Conservation (phyloP, 306 rosid genomes). For the Myrica gale region DNA sequence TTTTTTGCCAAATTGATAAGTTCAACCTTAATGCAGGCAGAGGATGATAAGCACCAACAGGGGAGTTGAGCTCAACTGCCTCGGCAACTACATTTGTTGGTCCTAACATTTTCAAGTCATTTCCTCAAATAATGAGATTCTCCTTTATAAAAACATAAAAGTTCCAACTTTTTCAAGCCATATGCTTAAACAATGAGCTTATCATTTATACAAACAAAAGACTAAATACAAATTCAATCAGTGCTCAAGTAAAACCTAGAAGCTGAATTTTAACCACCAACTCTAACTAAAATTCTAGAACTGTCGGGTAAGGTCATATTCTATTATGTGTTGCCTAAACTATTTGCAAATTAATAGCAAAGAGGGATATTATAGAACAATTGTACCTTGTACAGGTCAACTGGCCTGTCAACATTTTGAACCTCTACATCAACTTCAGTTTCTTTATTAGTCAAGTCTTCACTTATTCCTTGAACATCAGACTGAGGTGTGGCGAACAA, state of each 20-base stretch:
- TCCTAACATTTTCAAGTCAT: too few species aligned
- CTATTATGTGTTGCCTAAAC: background rate
- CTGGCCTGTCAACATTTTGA: slow-evolving; percentile 88
- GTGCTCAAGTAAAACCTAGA: too few species aligned
- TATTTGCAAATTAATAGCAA: background rate
- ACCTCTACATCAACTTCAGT: slow-evolving; percentile 61
- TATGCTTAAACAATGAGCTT: too few species aligned
- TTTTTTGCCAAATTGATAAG: background rate
- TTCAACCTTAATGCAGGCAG: background rate
- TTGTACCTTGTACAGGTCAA: slow-evolving; percentile 90
- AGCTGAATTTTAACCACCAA: too few species aligned
- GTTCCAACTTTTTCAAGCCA: too few species aligned
- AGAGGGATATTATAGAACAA: background rate
- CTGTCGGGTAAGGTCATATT: background rate
- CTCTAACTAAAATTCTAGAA: too few species aligned
- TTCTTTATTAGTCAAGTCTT: slow-evolving; percentile 41
- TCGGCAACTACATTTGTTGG: too few species aligned
- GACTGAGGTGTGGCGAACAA: slow-evolving; percentile 33
- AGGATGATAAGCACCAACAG: background rate
- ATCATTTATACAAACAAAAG: too few species aligned
- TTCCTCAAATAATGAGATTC: too few species aligned
- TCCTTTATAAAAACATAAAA: too few species aligned
- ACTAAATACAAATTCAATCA: too few species aligned
- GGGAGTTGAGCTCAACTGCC: too few species aligned
- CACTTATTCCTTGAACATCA: slow-evolving; percentile 36